phyloP scores from a whole-genome alignment of 2,329 filamentous ascomycete genomes.

The Arthroderma sp. region DNA sequence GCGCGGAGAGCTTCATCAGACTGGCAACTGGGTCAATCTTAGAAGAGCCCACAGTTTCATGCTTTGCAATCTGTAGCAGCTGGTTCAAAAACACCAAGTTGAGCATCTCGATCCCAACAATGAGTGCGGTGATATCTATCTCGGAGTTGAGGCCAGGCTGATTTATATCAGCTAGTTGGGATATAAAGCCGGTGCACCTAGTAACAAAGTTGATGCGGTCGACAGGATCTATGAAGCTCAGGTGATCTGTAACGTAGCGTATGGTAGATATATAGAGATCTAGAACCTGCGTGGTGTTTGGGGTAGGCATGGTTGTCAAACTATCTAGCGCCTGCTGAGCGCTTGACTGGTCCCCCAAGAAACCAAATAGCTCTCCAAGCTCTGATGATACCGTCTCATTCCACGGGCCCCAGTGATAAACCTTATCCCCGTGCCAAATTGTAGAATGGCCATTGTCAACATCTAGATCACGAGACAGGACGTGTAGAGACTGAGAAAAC shows the following conservation, averaged over 20 bases:
- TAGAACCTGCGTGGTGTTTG: constrained; percentile 9
- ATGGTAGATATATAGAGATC: constrained; percentile 34
- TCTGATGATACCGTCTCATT: constrained; percentile 43
- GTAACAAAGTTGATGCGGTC: constrained; percentile 40
- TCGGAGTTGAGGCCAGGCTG: constrained; percentile 11
- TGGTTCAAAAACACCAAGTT: constrained; percentile 31
- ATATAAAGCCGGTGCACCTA: constrained; percentile 26
- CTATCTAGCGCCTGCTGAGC: constrained; percentile 6
- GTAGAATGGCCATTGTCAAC: constrained; percentile 27
- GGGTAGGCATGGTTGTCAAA: neutral
- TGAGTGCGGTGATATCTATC: constrained; percentile 11
- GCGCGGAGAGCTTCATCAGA: constrained; percentile 26
- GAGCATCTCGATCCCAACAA: constrained; percentile 16
- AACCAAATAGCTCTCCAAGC: constrained; percentile 28
- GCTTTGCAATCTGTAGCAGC: constrained; percentile 27
- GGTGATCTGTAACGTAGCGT: constrained; percentile 37
- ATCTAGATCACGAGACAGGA: constrained; percentile 35
- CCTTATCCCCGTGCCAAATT: constrained; percentile 27
- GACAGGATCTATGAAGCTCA: constrained; percentile 44
- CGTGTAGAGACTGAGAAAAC: constrained; percentile 35
- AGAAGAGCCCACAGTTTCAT: constrained; percentile 21
- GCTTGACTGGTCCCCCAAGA: constrained; percentile 21
- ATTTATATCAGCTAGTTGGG: constrained; percentile 28
- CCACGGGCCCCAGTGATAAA: constrained; percentile 42
- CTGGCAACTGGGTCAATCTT: constrained; percentile 19